phyloP scores from a whole-genome alignment of 1,284 basidiomycete species.

The Trichosporon sp. region DNA sequence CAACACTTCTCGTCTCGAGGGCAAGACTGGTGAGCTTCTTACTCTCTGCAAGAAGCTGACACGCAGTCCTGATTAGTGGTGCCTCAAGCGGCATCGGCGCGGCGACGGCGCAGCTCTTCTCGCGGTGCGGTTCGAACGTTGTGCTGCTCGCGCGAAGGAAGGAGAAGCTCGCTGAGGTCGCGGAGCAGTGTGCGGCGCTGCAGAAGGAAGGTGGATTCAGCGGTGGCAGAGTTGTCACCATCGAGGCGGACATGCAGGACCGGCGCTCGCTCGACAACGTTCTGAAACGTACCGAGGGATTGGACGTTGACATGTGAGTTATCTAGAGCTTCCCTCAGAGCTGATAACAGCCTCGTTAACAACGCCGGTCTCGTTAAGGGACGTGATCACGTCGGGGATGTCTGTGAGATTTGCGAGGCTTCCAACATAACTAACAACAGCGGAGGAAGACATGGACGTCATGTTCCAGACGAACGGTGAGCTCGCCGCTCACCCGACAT shows the following conservation, averaged over 20 bases:
- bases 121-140: conserved; percentile 39
- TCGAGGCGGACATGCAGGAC: conserved; percentile 43
- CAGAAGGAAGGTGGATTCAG: conserved; percentile 23
- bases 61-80: conserved; percentile 42
- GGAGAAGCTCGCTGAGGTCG: conserved; percentile 36
- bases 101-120: conserved; percentile 41
- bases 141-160: conserved; percentile 40
- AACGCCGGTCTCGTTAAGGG: conserved; percentile 50
- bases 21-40: conserved; percentile 32
- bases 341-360: conserved; percentile 43
- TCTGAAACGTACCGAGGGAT: conserved; percentile 29
- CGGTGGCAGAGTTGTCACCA: conserved; percentile 32
- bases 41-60: conserved; percentile 1
- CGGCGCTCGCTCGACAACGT: conserved; percentile 28
- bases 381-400: conserved; percentile 45
- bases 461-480: conserved; percentile 84
- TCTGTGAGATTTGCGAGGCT: conserved; percentile 22
- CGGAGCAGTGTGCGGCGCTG: conserved; percentile 28
- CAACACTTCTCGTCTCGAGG: conserved; percentile 20
- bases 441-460: conserved; percentile 47
- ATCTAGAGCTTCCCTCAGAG: background rate
- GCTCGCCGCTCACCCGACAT: background rate
- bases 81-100: conserved; percentile 46
- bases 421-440: conserved; percentile 7
- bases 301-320: conserved; percentile 43